Evolutionary conservation across 192 early-diverging fungal genomes (phyloP), one percentile per base, ranked within the genome.

Genomic region (Ambispora gerdemannii): DNA sequence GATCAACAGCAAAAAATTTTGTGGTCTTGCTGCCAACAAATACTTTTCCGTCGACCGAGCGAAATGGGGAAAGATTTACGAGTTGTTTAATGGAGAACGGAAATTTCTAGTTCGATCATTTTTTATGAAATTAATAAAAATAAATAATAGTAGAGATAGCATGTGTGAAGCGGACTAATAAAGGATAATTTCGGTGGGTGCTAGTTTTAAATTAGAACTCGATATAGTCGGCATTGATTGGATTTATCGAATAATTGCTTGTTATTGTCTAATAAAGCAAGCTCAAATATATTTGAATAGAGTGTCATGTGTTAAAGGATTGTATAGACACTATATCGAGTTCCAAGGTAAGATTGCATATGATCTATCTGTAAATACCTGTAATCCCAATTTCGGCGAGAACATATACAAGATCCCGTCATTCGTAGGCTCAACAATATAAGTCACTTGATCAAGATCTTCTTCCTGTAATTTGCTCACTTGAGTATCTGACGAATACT

Each of bases 361-460:
- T 4, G 22, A 7, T 3, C 19, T n/a, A 20, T 28, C 38, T 27
- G 32, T 43, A 10, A 47, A 30, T 86, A 90, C 89, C 83, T 83
- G 76, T 8, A 90, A 73, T n/a, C 75, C 76, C 25, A 76, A 72
- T 0, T 80, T 82, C 30, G 82, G 74, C 2, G 79, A 74, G 64
- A 83, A 83, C 27, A 83, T 75, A 76, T 89, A 93, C 1, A 93
- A 73, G 25, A 76, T 83, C 2, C 90, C 90, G 43, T 83, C 79
- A 64, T 90, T 86, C 13, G 77, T 77, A 17, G 92, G 92, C 66
- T 93, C 92, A 28, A 89, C 82, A 69, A 93, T 89, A 74, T 89
- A 89, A 8, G 85, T 75, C 64, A 85, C 75, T 34, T 79, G 74
- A 58, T 75, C 61, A 4, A 10, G 35, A 35, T 73, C 61, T 20